Base-by-base conservation (phyloP, 2,329 filamentous ascomycete genomes). In the Didymellaceae sp. region DNA sequence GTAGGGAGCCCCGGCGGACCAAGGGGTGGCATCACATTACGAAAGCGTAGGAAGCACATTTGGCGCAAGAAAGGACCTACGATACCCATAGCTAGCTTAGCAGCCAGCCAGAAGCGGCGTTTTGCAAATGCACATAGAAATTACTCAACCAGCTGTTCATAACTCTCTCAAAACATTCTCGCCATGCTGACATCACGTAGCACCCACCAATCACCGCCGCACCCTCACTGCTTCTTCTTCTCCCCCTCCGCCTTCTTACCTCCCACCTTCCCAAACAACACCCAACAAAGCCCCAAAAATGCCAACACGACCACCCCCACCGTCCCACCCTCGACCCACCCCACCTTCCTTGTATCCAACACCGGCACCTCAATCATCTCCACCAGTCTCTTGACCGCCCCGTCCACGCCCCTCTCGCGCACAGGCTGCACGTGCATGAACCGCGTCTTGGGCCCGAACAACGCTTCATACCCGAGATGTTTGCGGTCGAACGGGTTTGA, bases 381-480 rank as follows among this genome's bases (percentile, higher is more conserved):
- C 4, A 49, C 30, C 37, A 54, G 5, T 25, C 20, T 44, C 17
- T 14, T 18, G 13, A 9, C 5, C 21, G 10, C 16, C 20, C 14
- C 45, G 34, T 24, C 50, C 73, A 32, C 22, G 17, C 40, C 41
- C 14, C 43, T 54, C 22, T 14, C 28, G 8, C 39, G 17, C 5
- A 30, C 49, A 5, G 78, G 73, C 31, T 71, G 62, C 7, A 80
- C 63, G 68, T 97, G 91, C 80, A 91, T 95, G 69, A 96, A 97
- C 67, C 90, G 80, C 0, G 91, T 96, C 40, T 84, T 81, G 1
- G 84, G 81, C 1, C 83, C 84, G 70, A 97, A 97, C 7, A 95
- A 73, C 0, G 81, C 83, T 58, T 97, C 93, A 70, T 92, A 97
- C 1, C 91, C 92, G n/a, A 97, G 65, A 66, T 90, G 84, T n/a